Conservation (phyloP, 1,284 basidiomycete species). For the Cystobasidiaceae sp. region DNA sequence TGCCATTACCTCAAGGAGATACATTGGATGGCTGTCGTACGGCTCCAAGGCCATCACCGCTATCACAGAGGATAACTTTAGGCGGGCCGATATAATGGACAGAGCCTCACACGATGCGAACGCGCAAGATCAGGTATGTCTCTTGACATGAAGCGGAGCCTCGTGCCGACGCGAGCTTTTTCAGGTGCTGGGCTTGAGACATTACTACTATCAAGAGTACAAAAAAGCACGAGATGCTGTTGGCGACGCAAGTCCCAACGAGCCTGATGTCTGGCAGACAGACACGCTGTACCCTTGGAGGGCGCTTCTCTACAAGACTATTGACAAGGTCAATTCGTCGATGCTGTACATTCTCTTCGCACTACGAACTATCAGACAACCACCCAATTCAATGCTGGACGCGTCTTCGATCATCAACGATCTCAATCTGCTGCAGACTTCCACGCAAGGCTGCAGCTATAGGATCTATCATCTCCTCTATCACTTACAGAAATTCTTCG, state of each 20-base stretch:
- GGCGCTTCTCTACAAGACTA: neutral
- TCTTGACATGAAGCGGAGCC: too few species aligned
- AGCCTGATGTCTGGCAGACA: neutral
- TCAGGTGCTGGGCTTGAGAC: neutral
- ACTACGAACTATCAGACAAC: neutral
- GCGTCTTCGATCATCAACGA: neutral
- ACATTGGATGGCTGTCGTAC: neutral
- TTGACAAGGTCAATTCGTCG: neutral
- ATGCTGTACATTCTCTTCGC: neutral
- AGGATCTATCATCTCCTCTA: neutral
- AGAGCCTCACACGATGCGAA: neutral
- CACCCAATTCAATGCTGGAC: neutral
- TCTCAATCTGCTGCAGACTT: neutral
- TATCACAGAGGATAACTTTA: constrained; percentile 11
- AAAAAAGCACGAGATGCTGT: neutral
- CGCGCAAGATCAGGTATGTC: neutral
- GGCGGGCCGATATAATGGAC: neutral
- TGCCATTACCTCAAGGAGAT: neutral
- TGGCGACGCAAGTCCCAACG: neutral
- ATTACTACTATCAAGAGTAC: neutral
- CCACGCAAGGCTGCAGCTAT: neutral
- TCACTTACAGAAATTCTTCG: neutral
- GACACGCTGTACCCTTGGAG: neutral
- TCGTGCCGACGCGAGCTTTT: too few species aligned
- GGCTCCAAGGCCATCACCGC: neutral